Base-by-base conservation (phyloP, 2,329 filamentous ascomycete species). In the Aureobasidium melanogenum region DNA sequence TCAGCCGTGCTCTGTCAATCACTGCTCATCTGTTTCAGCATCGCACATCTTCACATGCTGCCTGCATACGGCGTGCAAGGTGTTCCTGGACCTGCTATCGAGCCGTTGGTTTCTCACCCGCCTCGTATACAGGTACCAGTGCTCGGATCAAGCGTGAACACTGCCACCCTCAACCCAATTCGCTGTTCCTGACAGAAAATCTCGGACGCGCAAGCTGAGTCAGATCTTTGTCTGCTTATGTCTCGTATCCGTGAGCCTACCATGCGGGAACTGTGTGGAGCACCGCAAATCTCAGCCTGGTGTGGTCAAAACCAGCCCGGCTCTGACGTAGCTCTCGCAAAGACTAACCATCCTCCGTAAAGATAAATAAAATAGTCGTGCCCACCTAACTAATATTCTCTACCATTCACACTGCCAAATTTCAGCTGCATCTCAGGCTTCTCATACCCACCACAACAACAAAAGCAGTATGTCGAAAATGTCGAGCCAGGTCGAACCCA, bases 171-270 rank as follows among this genome's bases (percentile, higher is more conserved):
- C 55, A 48, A 39, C 43, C 41, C 22, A 56, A 44, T 15, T 34
- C 14, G 19, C 19, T 43, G 41, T 12, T 22, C 41, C 41, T 43
- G 7, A 22, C 4, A 30, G 28, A 12, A 48, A 32, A 32, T 2
- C 6, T 32, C 55, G n/a, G 44, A 58, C 55, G 55, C 55, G 55
- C 55, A 58, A 58, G 19, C 55, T 22, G 54, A 46, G 54, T 46
- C 54, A 44, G 54, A 57, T 46, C 51, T 55, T 41, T 48, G 22
- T 48, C 43, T 58, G 55, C 55, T 47, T 47, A 24, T 48, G 32
- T 47, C 55, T 58, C 55, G 55, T 58, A 58, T 58, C 36, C 55
- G 44, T 47, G 55, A 47, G 43, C 41, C 26, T 47, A 38, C 43
- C 19, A 30, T 32, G 32, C 55, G 55, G 55, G 17, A 46, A 47